These are phyloP conservation scores for Candida ponderosae DNA, from an alignment of 805 yeast species.

Conservation along the genomic window DNA sequence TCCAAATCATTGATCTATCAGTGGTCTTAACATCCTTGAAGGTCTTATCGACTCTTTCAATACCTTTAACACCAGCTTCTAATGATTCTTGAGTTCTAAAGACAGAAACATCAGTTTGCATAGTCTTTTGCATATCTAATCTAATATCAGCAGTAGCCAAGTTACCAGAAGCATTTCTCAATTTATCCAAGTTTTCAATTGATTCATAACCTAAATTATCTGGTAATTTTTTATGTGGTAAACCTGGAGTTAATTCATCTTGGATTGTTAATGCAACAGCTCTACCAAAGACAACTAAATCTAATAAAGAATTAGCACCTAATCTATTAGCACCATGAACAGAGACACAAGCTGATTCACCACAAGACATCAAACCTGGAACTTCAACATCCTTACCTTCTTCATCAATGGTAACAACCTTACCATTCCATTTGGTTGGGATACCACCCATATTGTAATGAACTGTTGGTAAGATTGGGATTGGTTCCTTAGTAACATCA, in stretches of 20 bases:
- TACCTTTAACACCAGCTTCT: conserved; percentile 83
- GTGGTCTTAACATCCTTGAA: conserved; percentile 75
- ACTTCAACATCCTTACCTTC: conserved; percentile 85
- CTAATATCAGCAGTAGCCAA: conserved; percentile 83
- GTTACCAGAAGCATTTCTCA: conserved; percentile 82
- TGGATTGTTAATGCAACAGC: conserved; percentile 92
- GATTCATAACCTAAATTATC: conserved; percentile 86
- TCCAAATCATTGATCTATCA: conserved; percentile 98
- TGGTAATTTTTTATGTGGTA: conserved; percentile 76
- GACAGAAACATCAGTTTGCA: conserved; percentile 96
- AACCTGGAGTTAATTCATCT: conserved; percentile 80
- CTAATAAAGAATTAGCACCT: conserved; percentile 96
- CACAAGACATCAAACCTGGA: conserved; percentile 93
- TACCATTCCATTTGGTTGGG: conserved; percentile 97
- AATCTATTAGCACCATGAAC: conserved; percentile 99
- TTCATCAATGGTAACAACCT: conserved; percentile 75
- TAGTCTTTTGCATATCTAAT: conserved; percentile 85
- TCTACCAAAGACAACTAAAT: conserved; percentile 96
- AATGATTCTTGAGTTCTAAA: conserved; percentile 90
- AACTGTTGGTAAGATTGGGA: conserved; percentile 96
- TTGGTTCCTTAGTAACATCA: conserved; percentile 98
- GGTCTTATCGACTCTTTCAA: conserved; percentile 65
- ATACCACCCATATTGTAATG: conserved; percentile 99
- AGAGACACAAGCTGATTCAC: conserved; percentile 98
- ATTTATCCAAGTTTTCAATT: conserved; percentile 79